Base-by-base conservation (phyloP, 2,329 filamentous ascomycete species). In the Simplicillium aogashimaense region DNA sequence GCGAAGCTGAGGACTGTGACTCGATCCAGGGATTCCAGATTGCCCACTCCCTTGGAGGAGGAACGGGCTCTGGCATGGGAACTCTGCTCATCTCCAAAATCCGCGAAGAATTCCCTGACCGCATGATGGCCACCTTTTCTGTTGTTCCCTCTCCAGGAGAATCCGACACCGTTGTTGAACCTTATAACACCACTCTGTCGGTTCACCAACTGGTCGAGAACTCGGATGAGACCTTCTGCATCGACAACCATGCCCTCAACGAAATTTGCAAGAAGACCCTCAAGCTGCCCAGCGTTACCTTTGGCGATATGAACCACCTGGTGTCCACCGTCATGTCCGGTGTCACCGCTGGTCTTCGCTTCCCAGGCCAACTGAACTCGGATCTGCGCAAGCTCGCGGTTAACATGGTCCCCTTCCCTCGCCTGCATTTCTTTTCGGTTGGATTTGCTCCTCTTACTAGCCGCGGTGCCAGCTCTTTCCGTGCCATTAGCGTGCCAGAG, bases 351-450 rank as follows among this genome's bases (percentile, higher is more conserved):
- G 95, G 86, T 66, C 76, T 98, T 63, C 92, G 92, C 70, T 98
- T 98, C 86, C 92, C 92, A 42, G 92, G 92, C 66, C 92, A 98
- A 79, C 83, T 98, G 54, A 98, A 98, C 85, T 97, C 92, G 63
- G 92, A 98, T 67, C 85, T 98, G 55, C 88, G 92, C 74, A 98
- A 98, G 78, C 74, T 98, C 62, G 92, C 92, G 54, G 92, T 98
- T 70, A 98, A 98, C 86, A 97, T 98, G 78, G 92, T 98, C 70
- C 92, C 92, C 48, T 98, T 98, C 86, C 92, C 92, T 54, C 92
- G 92, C 87, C 87, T 98, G 50, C 92, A 98, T 74, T 98, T 98
- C 84, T 98, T 98, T 82, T 97, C 97, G 92, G 92, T 98, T 66
- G 92, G 92, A 67, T 98, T 98, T 66, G 90, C 92, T 68, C 92